Base-by-base conservation (phyloP, 495 filamentous ascomycete genomes). In the Mytilinidion resinicola region DNA sequence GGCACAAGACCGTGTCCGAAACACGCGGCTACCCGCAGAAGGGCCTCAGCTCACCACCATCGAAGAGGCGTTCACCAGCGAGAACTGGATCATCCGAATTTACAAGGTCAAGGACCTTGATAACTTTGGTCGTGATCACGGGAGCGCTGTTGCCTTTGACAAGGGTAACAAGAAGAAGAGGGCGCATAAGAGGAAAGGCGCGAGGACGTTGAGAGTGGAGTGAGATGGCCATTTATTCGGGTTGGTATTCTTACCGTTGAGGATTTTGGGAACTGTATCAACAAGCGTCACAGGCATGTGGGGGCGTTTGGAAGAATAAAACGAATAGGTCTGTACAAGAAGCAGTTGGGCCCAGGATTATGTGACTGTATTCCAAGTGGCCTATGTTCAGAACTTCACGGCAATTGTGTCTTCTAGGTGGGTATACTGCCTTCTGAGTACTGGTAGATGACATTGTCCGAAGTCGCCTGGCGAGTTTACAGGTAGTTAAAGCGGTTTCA, bases 71-170 rank as follows among this genome's bases (percentile, higher is more conserved):
- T 99, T 92, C 75, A 99, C 95, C 43, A 95, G 89, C 65, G 95
- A 99, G 80, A 99, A 99, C 79, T 99, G 95, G 95, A 99, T 99
- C 70, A 96, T 99, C 70, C 80, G 95, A 51, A 97, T 99, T 70
- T 99, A 95, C 79, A 99, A 99, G 78, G 95, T 99, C 68, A 99
- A 99, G 76, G 91, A 95, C 64, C 85, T 96, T 37, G 95, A 99
- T 74, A 97, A 96, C 68, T 76, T 99, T 51, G 93, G 90, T 30
- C 82, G 95, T 67, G 90, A 95, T 66, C 93, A 97, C 73, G 82
- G 78, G 33, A 82, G 82, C 51, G 95, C 90, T 2, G 80, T 84
- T 38, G 87, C 90, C 36, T 99, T 97, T 72, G 91, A 96, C 65
- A 85, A 85, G 60, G 95, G 95, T 4, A 83, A 88, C 66, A 96